phyloP scores from a whole-genome alignment of 352 stramenopile genomes.

The Phytopythium sindhum region DNA sequence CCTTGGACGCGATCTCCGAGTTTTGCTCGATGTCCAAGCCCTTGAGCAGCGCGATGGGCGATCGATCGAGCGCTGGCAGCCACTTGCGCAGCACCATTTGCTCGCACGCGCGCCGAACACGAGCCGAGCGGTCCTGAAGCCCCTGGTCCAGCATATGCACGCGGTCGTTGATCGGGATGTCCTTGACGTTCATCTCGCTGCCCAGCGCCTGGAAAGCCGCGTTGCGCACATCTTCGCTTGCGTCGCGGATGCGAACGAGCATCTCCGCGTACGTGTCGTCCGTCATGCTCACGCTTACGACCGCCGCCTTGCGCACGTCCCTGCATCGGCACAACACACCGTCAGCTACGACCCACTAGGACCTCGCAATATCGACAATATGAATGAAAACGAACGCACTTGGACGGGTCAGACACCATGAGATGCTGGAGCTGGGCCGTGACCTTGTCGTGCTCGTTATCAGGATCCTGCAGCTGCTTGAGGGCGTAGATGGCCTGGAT shows the following conservation, averaged over 20 bases:
- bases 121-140: constrained; percentile 55
- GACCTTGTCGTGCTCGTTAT: constrained; percentile 37
- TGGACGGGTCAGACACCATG: constrained; percentile 66
- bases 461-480: constrained; percentile 50
- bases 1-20: constrained; percentile 40
- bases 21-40: constrained; percentile 67
- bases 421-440: constrained; percentile 46
- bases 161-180: constrained; percentile 64
- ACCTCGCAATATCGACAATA: too few species aligned
- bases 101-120: constrained; percentile 54
- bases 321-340: constrained; percentile 12
- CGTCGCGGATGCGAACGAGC: constrained; percentile 73
- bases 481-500: constrained; percentile 62
- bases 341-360: not conserved
- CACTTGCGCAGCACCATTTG: constrained; percentile 70
- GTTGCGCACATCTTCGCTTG: constrained; percentile 61
- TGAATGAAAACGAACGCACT: constrained; percentile 29
- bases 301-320: constrained; percentile 63
- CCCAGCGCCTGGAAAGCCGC: constrained; percentile 56
- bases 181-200: constrained; percentile 35
- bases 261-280: constrained; percentile 45
- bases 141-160: constrained; percentile 74
- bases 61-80: constrained; percentile 53
- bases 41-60: constrained; percentile 48
- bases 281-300: constrained; percentile 48